Evolutionary conservation across 2,329 filamentous ascomycete genomes (phyloP), one percentile per base, ranked within the genome.

Genomic region (Colletotrichum plurivorum): DNA sequence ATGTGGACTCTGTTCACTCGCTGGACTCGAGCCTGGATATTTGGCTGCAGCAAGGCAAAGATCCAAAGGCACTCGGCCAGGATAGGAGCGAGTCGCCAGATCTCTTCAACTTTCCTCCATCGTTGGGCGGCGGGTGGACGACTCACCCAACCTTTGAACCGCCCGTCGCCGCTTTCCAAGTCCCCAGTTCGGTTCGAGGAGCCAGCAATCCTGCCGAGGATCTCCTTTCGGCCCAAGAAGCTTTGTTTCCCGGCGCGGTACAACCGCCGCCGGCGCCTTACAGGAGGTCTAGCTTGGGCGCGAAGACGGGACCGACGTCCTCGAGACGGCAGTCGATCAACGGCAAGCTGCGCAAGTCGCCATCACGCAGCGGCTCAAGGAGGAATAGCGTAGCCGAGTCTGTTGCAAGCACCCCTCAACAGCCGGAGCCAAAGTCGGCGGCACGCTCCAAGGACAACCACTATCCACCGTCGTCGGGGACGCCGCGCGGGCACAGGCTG

Each of bases 11-110:
- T 5, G 73, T 76, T 2, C 78, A 75, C 31, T 87, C 85, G 2
- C 74, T 83, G 4, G 79, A 83, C 1, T 88, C 85, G 1, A 87
- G 83, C 68, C 81, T 87, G 5, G 88, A 90, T 62, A 87, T 88
- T 25, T 90, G 88, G 88, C 83, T 90, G 78, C 83, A 72, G 48
- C 71, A 72, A 36, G 69, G 69, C 83, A 7, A 86, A 88, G 74
- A 86, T 85, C 61, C 82, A 39, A 85, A 85, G 54, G 74, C 75
- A 8, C 18, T 27, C 3, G 63, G 36, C 0, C 27, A 49, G 0
- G 27, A 20, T 36, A 22, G 48, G 2, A 75, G 78, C 27, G 72
- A 72, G 0, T 88, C 87, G 4, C 87, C 87, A 0, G 87, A 89
- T 65, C 78, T 89, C 2, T 89, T 89, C 67, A 80, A 83, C 18